Evolutionary conservation across 371 early-diverging fungal genomes (phyloP).

Genomic region (Coemansia sp.): DNA sequence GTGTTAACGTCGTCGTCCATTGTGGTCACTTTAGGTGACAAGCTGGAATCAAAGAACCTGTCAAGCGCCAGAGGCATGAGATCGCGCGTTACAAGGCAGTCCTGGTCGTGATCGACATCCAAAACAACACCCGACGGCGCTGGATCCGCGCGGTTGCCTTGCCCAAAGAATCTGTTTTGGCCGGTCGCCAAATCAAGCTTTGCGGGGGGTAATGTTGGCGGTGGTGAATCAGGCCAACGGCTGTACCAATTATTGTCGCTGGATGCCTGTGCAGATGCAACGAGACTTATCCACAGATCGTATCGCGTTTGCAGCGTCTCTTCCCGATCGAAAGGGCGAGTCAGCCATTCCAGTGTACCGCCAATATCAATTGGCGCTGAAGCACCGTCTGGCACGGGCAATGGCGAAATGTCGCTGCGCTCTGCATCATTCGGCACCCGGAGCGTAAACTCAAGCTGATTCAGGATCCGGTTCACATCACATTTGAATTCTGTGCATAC

Average conservation of each 20-base stretch:
- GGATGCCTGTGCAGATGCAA: constrained; percentile 19
- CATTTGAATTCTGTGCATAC: constrained; percentile 21
- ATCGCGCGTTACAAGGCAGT: not conserved
- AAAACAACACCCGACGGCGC: not conserved
- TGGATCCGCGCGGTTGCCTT: not conserved
- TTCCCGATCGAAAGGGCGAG: constrained; percentile 4
- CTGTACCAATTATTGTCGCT: constrained; percentile 9
- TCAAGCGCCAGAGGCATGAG: not conserved
- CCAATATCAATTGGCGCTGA: constrained; percentile 10
- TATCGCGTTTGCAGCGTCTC: constrained; percentile 38
- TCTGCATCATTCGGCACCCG: not conserved
- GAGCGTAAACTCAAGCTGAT: constrained; percentile 24
- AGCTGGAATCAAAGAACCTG: not conserved
- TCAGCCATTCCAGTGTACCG: constrained; percentile 34
- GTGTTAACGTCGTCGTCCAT: not conserved
- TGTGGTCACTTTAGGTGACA: not conserved
- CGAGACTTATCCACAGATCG: constrained; percentile 26
- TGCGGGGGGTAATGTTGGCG: not conserved
- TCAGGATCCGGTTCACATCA: constrained; percentile 35
- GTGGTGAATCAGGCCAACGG: constrained; percentile 38
- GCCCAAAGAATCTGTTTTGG: constrained; percentile 9
- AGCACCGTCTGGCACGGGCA: not conserved
- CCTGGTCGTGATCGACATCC: not conserved
- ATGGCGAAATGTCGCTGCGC: no score
- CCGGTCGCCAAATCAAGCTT: not conserved